A percentile compares a stretch with the other conserved stretches of the same genome.
Conservation (phyloP, 768 basidiomycete genomes). For the Pholiota microspora region DNA sequence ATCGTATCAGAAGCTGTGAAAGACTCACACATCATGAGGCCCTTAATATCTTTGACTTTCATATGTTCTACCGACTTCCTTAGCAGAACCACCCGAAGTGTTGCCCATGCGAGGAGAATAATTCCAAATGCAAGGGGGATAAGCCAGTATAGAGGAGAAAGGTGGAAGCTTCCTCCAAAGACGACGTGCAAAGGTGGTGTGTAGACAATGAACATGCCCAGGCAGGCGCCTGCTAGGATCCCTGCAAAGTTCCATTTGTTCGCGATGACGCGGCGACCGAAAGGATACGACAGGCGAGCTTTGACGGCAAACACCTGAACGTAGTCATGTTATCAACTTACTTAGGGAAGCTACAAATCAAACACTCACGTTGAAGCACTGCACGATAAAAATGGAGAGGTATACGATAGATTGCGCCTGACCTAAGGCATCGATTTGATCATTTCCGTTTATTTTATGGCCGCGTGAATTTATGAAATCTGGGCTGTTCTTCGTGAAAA, state of each 20-base stretch:
- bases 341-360: neutral
- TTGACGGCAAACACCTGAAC: constrained; percentile 63
- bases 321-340: neutral
- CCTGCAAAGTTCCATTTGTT: constrained; percentile 68
- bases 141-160: constrained; percentile 68
- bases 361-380: constrained; percentile 60
- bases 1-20: neutral
- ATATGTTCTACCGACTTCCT: constrained; percentile 53
- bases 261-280: constrained; percentile 51
- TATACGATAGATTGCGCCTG: constrained; percentile 68
- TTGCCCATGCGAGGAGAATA: constrained; percentile 55
- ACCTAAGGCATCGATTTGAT: constrained; percentile 57
- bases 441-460: constrained; percentile 35
- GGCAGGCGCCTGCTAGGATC: constrained; percentile 56
- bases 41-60: constrained; percentile 63
- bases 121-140: constrained; percentile 61
- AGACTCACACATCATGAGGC: constrained; percentile 69
- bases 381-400: constrained; percentile 64
- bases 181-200: constrained; percentile 68
- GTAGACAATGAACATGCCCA: constrained; percentile 70
- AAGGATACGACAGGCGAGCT: constrained; percentile 61
- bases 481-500: constrained; percentile 45
- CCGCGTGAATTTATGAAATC: constrained; percentile 58
- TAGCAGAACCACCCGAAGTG: constrained; percentile 54
- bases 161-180: constrained; percentile 57